A percentile compares a stretch with the other conserved stretches of the same genome.
phyloP scores from a whole-genome alignment of 129 eudicot genomes.

The Flaveria bidentis region DNA sequence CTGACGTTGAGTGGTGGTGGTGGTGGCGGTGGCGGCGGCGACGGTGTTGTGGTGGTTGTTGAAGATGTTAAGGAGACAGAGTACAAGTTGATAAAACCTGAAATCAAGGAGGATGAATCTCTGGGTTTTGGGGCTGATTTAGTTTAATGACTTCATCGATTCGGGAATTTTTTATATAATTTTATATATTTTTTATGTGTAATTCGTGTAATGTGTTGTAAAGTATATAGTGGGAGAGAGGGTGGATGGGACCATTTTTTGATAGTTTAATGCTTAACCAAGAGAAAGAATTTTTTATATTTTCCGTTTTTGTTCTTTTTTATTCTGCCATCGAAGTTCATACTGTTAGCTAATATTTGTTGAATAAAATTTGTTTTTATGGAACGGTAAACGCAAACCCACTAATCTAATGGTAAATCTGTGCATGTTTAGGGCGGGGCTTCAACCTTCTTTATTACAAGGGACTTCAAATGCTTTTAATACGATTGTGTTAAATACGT shows the following conservation, averaged over 20 bases:
- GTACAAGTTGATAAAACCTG: conserved; percentile 37
- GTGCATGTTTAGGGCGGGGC: no score
- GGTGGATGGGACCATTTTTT: conserved; percentile 30
- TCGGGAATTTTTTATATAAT: conserved; percentile 17
- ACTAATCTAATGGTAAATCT: no score
- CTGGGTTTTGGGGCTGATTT: conserved; percentile 43
- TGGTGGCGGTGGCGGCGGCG: neutral
- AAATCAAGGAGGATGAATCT: conserved; percentile 47
- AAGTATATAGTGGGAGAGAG: conserved; percentile 30
- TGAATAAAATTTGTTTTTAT: no score
- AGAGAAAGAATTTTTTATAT: neutral
- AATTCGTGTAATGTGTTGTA: conserved; percentile 31
- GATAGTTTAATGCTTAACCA: conserved; percentile 26
- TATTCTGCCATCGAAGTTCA: neutral
- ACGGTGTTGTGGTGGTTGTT: neutral
- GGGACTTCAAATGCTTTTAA: no score
- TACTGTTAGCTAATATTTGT: no score
- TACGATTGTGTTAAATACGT: no score
- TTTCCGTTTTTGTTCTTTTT: neutral
- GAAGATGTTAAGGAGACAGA: conserved; percentile 37
- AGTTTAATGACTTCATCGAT: conserved; percentile 32
- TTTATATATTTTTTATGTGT: conserved; percentile 3
- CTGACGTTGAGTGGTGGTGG: conserved; percentile 36
- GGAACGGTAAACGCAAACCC: no score
- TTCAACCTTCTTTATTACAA: no score